Evolutionary conservation across 2,329 filamentous ascomycete species (phyloP), one percentile per base, ranked within the genome.

Genomic region (Aphanoascus verrucosus): DNA sequence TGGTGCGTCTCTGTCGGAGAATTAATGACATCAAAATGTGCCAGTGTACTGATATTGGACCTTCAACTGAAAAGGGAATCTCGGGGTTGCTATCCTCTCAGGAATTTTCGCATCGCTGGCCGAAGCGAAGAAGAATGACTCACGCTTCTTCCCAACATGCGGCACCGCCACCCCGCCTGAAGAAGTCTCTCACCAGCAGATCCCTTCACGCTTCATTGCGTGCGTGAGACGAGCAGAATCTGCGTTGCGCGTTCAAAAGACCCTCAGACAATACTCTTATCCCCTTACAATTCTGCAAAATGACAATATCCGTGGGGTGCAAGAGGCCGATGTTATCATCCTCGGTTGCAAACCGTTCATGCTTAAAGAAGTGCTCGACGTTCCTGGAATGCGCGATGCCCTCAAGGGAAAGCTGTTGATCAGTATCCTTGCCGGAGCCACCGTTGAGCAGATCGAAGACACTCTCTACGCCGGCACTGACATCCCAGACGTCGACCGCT

Each of bases 21-120:
- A 28, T 28, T 28, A 4, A 28, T 28, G 23, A 40, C 20, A 31
- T 28, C 17, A 40, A 11, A 42, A 28, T 19, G 41, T 19, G 43
- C 19, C 15, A 28, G 12, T 41, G 23, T 52, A 48, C 40, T 52
- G 42, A 52, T 42, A 3, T 15, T 49, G 49, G 37, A 28, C 34
- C 2, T 42, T 37, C 19, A 17, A 35, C 35, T 44, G 38, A 34
- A 20, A 37, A 89, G 85, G 87, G 59, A 90, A 83, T 51, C 86
- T 94, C 81, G 88, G 88, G 55, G 86, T 87, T 56, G 87, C 87
- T 55, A 90, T 94, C 61, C 79, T 94, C 54, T 83, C 80, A 52
- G 88, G 88, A 58, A 84, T 95, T 64, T 79, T 94, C 61, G 75
- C 80, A 56, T 86, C 85, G 9, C 77, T 93, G 43, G 72, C 74